These are phyloP conservation scores for Lichtheimia corymbifera DNA, from an alignment of 371 early-diverging fungal genomes.

Conservation along the genomic window DNA sequence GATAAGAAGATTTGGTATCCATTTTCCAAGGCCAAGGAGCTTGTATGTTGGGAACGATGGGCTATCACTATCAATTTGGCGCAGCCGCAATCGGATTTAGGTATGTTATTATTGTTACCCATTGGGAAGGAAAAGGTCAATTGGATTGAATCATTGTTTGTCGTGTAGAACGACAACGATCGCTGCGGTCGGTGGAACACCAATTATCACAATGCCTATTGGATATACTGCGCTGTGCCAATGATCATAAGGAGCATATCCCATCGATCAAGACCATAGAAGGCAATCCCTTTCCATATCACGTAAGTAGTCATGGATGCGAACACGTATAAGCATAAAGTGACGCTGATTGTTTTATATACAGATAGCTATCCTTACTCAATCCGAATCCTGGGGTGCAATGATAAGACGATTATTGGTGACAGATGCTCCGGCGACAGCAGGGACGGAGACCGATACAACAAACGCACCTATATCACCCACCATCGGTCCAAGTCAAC, in stretches of 20 bases:
- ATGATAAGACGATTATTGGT: slow-evolving; percentile 47
- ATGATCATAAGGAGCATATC: slow-evolving; percentile 86
- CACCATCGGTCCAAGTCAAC: not conserved
- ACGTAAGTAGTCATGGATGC: slow-evolving; percentile 39
- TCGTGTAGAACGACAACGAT: slow-evolving; percentile 34
- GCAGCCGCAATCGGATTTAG: slow-evolving; percentile 65
- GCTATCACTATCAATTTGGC: slow-evolving; percentile 62
- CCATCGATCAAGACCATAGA: slow-evolving; percentile 84
- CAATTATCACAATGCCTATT: slow-evolving; percentile 53
- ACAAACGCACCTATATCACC: slow-evolving; percentile 1
- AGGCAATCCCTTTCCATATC: slow-evolving; percentile 87
- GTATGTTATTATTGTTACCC: slow-evolving; percentile 31
- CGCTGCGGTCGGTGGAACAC: slow-evolving; percentile 41
- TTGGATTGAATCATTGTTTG: not conserved
- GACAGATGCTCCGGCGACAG: slow-evolving; percentile 31
- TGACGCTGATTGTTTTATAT: not conserved
- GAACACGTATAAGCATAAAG: not conserved
- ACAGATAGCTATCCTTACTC: slow-evolving; percentile 40
- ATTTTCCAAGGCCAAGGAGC: slow-evolving; percentile 71
- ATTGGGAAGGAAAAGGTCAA: not conserved
- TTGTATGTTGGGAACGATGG: slow-evolving; percentile 93
- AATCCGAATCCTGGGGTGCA: slow-evolving; percentile 43
- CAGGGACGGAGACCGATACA: slow-evolving; percentile 3
- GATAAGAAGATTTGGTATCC: slow-evolving; percentile 83
- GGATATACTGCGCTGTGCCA: slow-evolving; percentile 69